Conservation (phyloP, 2,329 filamentous ascomycete species). For the Phialophora macrospora region DNA sequence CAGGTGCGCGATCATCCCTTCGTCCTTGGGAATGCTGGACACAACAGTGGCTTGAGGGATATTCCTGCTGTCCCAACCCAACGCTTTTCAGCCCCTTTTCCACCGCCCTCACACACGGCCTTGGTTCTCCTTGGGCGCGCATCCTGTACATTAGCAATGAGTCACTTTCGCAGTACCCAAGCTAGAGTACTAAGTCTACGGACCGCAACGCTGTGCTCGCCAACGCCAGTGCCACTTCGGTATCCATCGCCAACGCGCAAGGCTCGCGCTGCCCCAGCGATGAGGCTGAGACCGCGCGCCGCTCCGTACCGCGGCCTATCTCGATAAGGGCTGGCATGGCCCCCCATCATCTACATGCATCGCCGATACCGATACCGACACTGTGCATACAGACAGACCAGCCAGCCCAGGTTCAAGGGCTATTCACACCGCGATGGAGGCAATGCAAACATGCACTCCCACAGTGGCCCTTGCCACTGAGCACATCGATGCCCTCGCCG, state of each 20-base stretch:
- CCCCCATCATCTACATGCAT: background rate
- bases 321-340: constrained; percentile 15
- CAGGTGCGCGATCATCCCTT: background rate
- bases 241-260: background rate
- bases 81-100: background rate
- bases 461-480: background rate
- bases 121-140: background rate
- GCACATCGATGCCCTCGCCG: background rate
- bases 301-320: constrained; percentile 29
- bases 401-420: too few relatives aligned
- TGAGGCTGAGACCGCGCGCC: constrained; percentile 21
- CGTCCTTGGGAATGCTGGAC: background rate
- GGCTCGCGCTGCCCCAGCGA: background rate
- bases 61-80: too few relatives aligned
- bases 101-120: background rate
- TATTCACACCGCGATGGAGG: background rate
- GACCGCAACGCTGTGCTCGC: background rate
- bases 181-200: background rate
- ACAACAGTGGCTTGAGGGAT: background rate
- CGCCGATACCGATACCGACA: background rate
- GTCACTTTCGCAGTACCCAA: background rate
- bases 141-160: background rate
- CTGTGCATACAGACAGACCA: background rate
- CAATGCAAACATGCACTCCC: background rate
- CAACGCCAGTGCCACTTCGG: background rate